Base-by-base conservation (phyloP, 2,329 filamentous ascomycete genomes). In the Plectosphaerella sp. region DNA sequence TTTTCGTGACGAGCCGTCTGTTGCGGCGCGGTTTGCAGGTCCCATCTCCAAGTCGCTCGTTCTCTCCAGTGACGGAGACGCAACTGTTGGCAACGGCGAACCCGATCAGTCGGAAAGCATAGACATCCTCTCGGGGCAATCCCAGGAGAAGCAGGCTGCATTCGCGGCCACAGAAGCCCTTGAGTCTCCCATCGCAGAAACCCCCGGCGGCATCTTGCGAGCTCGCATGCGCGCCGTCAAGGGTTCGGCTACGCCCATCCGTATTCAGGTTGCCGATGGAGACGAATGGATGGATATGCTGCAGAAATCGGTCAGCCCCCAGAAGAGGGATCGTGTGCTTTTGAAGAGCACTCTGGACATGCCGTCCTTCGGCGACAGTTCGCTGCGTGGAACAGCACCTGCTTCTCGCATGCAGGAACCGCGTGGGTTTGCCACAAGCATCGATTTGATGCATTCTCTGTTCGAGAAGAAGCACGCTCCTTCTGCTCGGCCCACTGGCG, bases 271-370 rank as follows among this genome's bases (percentile, higher is more conserved):
- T 54, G 75, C 81, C 36, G 79, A 82, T 57, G 89, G 87, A 50
- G 89, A 92, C 54, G 88, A 96, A 66, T 99, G 94, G 94, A 88
- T 91, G 60, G 88, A 94, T 61, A 92, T 97, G 74, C 78, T 99
- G 57, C 89, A 91, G 67, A 91, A 91, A 59, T 97, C 94, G 6
- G 91, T 97, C 60, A 96, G 91, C 63, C 93, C 94, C 6, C 86
- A 89, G 64, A 97, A 97, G 74, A 87, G 94, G 63, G 89, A 97
- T 72, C 89, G 93, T 54, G 87, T 86, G 25, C 75, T 94, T 35
- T 77, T 86, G 41, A 78, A 76, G 61, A 78, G 77, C 24, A 39
- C 39, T 11, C 63, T 80, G 72, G 71, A 86, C 78, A 74, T 87
- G n/a, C 37, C 25, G 22, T n/a, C 33, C 5, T 36, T 36, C n/a